Evolutionary conservation across 768 basidiomycete genomes (phyloP), one percentile per base, ranked within the genome.

Genomic region (Boletus rubescentipes): DNA sequence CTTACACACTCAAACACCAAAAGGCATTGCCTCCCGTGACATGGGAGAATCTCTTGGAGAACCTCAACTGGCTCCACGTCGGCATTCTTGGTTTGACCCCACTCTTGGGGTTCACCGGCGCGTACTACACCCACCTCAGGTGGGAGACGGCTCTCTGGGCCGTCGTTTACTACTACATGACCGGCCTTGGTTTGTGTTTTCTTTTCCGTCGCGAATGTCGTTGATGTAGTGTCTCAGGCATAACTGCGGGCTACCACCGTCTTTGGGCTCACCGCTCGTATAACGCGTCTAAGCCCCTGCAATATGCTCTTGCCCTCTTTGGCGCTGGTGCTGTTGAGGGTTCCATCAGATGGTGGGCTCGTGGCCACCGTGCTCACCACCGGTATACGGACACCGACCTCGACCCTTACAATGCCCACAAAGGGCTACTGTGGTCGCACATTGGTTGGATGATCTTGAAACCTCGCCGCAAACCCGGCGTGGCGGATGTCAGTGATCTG

Each of bases 311-410:
- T 44, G 91, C 94, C 23, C 64, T 89, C 18, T 80, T 85, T 10
- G 97, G 96, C 46, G 87, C 93, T 2, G 96, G 97, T 44, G 95
- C 96, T 5, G 89, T 96, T 43, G 84, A 99, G 67, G 96, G 96
- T 9, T 97, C 95, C 20, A 96, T 99, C 76, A 90, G 92, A 71
- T 98, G 97, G 97, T 98, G 97, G 97, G 88, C 88, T 20, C 84
- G 97, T 48, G 95, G 95, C 44, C 97, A 99, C 78, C 91, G 96
- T 55, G 96, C 96, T 4, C 95, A 97, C 72, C 95, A 97, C 68
- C 84, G 94, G 39, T 96, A 97, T 77, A 98, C 94, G 61, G 94
- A 96, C 73, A 98, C 94, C 65, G 91, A 93, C 51, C 87, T 98
- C 58, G 94, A 97, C 73, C 94, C 95, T 0, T 97, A 98, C 77